Conservation (phyloP, 192 early-diverging fungal species). For the Rhizophagus clarus region DNA sequence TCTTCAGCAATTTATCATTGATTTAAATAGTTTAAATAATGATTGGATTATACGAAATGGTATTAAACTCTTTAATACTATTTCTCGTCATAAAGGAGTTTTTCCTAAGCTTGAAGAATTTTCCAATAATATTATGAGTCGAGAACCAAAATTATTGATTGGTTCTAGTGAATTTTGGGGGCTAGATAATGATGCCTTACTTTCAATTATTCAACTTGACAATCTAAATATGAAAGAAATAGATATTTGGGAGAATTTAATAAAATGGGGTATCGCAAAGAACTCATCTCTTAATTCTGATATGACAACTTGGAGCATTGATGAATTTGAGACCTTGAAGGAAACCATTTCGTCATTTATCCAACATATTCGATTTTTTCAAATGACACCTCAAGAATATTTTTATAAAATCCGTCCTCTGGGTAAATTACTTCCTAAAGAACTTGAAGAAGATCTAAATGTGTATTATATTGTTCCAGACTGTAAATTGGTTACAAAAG, state of each 20-base stretch:
- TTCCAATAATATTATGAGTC: neutral
- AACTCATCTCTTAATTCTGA: neutral
- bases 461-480: neutral
- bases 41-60: neutral
- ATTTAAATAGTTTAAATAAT: no score
- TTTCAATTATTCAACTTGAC: constrained; percentile 5
- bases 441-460: neutral
- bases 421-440: constrained; percentile 4
- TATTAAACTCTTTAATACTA: neutral
- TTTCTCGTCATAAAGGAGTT: neutral
- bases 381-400: constrained; percentile 1
- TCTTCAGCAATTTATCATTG: constrained; percentile 9
- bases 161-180: neutral
- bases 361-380: constrained; percentile 11
- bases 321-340: constrained; percentile 1
- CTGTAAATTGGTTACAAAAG: neutral
- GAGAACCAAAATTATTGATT: neutral
- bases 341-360: neutral
- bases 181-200: neutral
- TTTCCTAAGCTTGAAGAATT: neutral
- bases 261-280: constrained; percentile 12
- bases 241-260: constrained; percentile 6
- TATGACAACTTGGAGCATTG: neutral
- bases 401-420: constrained; percentile 4
- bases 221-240: neutral